Conservation (phyloP, 352 stramenopile species). For the Phytophthora brassicae region DNA sequence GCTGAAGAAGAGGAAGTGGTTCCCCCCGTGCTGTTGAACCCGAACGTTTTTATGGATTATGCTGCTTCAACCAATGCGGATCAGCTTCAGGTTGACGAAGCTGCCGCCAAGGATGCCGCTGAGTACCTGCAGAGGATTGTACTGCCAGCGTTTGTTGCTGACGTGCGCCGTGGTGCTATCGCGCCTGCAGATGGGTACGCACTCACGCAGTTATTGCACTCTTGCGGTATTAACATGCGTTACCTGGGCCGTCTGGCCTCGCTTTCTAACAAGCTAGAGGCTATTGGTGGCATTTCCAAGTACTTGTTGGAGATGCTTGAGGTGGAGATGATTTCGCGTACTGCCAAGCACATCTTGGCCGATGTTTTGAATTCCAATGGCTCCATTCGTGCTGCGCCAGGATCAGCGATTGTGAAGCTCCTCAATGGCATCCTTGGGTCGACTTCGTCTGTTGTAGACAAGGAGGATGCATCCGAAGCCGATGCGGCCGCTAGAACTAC, state of each 20-base stretch:
- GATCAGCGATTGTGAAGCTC: slow-evolving; percentile 74
- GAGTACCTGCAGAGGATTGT: slow-evolving; percentile 88
- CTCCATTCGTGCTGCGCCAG: slow-evolving; percentile 64
- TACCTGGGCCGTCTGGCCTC: slow-evolving; percentile 93
- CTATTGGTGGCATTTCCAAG: slow-evolving; percentile 84
- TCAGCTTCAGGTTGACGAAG: slow-evolving; percentile 71
- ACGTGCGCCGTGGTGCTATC: slow-evolving; percentile 83
- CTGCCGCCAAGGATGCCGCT: slow-evolving; percentile 65
- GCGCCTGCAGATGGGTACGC: slow-evolving; percentile 87
- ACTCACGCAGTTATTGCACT: slow-evolving; percentile 94
- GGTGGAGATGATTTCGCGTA: slow-evolving; percentile 95
- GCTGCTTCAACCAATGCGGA: slow-evolving; percentile 69
- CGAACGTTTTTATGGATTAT: slow-evolving; percentile 91
- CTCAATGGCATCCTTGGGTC: slow-evolving; percentile 85
- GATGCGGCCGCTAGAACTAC: slow-evolving; percentile 18
- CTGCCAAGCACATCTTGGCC: slow-evolving; percentile 85
- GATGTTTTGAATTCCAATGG: slow-evolving; percentile 70
- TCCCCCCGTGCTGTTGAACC: slow-evolving; percentile 72
- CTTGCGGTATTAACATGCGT: slow-evolving; percentile 96
- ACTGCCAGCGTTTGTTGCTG: slow-evolving; percentile 80
- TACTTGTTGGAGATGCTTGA: slow-evolving; percentile 95
- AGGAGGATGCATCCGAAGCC: slow-evolving; percentile 10
- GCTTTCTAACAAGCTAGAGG: slow-evolving; percentile 89
- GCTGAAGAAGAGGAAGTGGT: slow-evolving; percentile 57
- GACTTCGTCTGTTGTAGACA: slow-evolving; percentile 12